phyloP scores from a whole-genome alignment of 306 rosid species.

The Prunus fruticosa region DNA sequence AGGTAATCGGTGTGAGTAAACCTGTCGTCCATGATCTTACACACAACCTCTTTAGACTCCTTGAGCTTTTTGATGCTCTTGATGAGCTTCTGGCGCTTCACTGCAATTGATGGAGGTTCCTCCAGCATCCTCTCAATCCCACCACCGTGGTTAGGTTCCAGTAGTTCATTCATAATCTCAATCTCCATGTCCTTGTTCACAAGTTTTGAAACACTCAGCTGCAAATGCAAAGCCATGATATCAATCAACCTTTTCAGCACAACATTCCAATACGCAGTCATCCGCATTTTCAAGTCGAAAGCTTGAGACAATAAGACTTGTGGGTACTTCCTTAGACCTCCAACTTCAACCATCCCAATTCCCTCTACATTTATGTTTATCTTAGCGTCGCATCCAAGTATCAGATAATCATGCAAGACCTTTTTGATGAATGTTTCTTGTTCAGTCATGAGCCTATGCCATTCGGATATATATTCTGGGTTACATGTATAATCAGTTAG shows the following conservation, averaged over 20 bases:
- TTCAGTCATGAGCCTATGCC: neutral
- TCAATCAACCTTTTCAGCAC: neutral
- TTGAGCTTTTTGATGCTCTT: constrained; percentile 6
- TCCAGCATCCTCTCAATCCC: constrained; percentile 8
- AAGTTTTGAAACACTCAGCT: neutral
- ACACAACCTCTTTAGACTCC: neutral
- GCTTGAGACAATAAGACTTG: neutral
- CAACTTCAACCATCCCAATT: neutral
- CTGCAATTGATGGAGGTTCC: neutral
- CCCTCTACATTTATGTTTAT: neutral
- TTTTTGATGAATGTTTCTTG: neutral
- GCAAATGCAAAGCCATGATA: neutral
- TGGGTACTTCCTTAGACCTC: neutral
- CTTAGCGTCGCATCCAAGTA: neutral
- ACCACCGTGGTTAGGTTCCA: neutral
- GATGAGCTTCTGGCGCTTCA: neutral
- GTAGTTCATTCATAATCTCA: neutral
- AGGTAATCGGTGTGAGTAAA: too few relatives aligned
- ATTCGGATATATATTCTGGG: neutral
- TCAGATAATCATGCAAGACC: neutral
- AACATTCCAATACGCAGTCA: neutral
- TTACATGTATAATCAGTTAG: neutral
- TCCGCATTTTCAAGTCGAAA: neutral
- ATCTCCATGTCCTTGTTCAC: constrained; percentile 2
- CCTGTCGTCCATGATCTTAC: too few relatives aligned